Conservation (phyloP, 2,329 filamentous ascomycete genomes). For the Trichoderma guizhouense region DNA sequence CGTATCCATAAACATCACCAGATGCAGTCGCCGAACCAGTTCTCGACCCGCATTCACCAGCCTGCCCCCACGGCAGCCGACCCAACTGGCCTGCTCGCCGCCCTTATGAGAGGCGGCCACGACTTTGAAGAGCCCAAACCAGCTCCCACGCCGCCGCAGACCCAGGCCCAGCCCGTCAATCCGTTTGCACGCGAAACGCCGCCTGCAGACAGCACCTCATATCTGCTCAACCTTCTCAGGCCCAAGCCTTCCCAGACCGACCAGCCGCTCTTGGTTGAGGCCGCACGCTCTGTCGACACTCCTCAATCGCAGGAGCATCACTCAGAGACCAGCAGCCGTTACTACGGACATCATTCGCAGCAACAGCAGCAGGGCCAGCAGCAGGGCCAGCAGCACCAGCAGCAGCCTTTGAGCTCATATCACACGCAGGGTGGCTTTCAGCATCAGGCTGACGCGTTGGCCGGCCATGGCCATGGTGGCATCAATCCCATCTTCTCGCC, state of each 20-base stretch:
- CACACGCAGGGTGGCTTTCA: constrained; percentile 28
- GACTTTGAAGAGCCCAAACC: constrained; percentile 44
- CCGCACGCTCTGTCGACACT: constrained; percentile 42
- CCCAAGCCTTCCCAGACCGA: constrained; percentile 65
- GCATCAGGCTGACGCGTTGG: constrained; percentile 27
- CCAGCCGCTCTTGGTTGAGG: constrained; percentile 40
- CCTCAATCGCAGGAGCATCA: constrained; percentile 41
- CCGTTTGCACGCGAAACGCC: constrained; percentile 50
- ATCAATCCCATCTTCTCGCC: constrained; percentile 27
- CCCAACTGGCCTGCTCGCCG: constrained; percentile 56
- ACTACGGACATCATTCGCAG: constrained; percentile 30
- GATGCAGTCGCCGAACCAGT: constrained; percentile 25
- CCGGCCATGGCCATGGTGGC: constrained; percentile 21
- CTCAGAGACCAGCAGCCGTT: constrained; percentile 29
- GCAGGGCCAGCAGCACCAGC: constrained; percentile 23
- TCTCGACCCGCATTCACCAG: constrained; percentile 48
- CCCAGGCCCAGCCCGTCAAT: constrained; percentile 28
- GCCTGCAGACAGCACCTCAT: constrained; percentile 72
- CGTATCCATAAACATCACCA: constrained; percentile 22
- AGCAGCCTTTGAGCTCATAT: constrained; percentile 25
- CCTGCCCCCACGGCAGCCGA: constrained; percentile 56
- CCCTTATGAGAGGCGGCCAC: constrained; percentile 56
- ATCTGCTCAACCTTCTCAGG: constrained; percentile 78
- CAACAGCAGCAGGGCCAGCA: constrained; percentile 22
- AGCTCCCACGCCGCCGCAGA: constrained; percentile 21